Evolutionary conservation across 2,329 filamentous ascomycete species (phyloP), one percentile per base, ranked within the genome.

Genomic region (Botrytis paeoniae): DNA sequence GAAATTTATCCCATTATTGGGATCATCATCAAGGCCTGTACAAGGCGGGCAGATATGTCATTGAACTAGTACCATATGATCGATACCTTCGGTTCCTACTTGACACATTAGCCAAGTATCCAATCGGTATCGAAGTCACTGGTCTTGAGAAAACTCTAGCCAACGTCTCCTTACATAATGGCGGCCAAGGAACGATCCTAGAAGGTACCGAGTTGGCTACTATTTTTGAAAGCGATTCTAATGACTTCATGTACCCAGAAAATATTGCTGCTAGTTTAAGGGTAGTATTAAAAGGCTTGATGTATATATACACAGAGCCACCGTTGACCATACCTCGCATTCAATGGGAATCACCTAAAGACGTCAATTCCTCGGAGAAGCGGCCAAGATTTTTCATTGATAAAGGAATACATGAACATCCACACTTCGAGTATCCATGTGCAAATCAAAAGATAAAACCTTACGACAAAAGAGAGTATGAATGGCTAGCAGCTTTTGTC

Each of bases 401-500:
- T 12, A 64, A 14, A 54, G 14, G n/a, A 25, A 20, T 3, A 22
- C 0, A 25, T 10, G 45, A 51, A 54, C 35, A 54, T 20, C 37
- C 14, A 14, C n/a, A 43, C 8, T 35, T 6, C 51, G 12, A 60
- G 2, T 6, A 59, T 35, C 7, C 14, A 32, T 35, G 39, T 3
- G 22, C 10, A 12, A 43, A 63, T 16, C 4, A 16, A 22, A 25
- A 59, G 6, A 41, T 59, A 29, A 57, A 70, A 71, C 72, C 74
- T 3, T 37, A 68, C 51, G 74, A 76, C 66, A 43, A 69, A 29
- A 72, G 73, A 39, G 76, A 77, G 54, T 74, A 73, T 35, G 68
- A 75, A 51, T 77, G 76, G 74, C 35, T 77, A 20, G 54, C 54
- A 45, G 74, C 75, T 22, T 77, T 77, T 51, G 39, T 75, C 69